A percentile compares a stretch with the other conserved stretches of the same genome.
phyloP scores from a whole-genome alignment of 1,139 yeast genomes.

The Candida pseudocylindracea region DNA sequence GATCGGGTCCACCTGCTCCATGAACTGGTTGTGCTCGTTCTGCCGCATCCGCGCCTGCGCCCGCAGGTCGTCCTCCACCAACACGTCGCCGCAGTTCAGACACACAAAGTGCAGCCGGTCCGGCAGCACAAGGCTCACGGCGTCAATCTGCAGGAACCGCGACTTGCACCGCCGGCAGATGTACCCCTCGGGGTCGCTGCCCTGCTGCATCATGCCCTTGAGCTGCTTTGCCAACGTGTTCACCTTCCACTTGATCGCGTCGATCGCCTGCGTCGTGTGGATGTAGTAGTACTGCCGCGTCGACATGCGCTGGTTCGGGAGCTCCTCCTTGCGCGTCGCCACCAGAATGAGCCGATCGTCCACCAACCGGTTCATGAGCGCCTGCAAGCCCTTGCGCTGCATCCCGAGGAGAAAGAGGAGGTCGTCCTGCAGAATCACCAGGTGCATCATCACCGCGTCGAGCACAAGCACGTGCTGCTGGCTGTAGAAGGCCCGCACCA shows the following conservation, averaged over 20 bases:
- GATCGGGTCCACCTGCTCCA: slow-evolving; percentile 80
- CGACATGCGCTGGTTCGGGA: slow-evolving; percentile 40
- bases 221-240: slow-evolving; percentile 63
- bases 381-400: slow-evolving; percentile 69
- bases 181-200: slow-evolving; percentile 85
- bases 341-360: slow-evolving; percentile 57
- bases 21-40: slow-evolving; percentile 59
- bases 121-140: slow-evolving; percentile 56
- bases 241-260: slow-evolving; percentile 90
- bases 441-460: slow-evolving; percentile 80
- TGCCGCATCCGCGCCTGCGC: slow-evolving; percentile 68
- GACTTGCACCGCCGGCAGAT: slow-evolving; percentile 73
- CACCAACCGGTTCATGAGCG: slow-evolving; percentile 56
- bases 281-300: slow-evolving; percentile 70
- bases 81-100: slow-evolving; percentile 55
- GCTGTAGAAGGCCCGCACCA: slow-evolving; percentile 66
- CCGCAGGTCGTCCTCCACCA: slow-evolving; percentile 76
- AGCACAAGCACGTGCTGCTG: slow-evolving; percentile 64
- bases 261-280: slow-evolving; percentile 84
- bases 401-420: slow-evolving; percentile 59
- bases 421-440: slow-evolving; percentile 90
- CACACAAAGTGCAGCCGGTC: slow-evolving; percentile 70
- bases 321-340: slow-evolving; percentile 71
- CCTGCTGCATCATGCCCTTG: slow-evolving; percentile 60
- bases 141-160: slow-evolving; percentile 71